Evolutionary conservation across 176 grass and related monocot genomes (phyloP).

Genomic region (bread wheat (Triticum aestivum)): IWGSC_CS_RefSeq_v2.1 NC_057796.1:479065137-479065636

Average conservation of each 20-base stretch:
- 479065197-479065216: background rate
- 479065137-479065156: background rate
- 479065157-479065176: background rate
- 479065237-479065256: background rate
- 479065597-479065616: conserved; percentile 17
- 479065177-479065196: background rate
- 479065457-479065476: conserved; percentile 24
- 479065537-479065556: conserved; percentile 65
- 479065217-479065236: too few species aligned
- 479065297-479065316: conserved; percentile 4
- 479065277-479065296: conserved; percentile 15
- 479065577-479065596: conserved; percentile 35
- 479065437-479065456: conserved; percentile 44
- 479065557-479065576: conserved; percentile 38
- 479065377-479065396: conserved; percentile 44
- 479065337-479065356: conserved; percentile 57
- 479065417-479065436: conserved; percentile 4
- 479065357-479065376: conserved; percentile 43
- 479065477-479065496: conserved; percentile 43
- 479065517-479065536: conserved; percentile 43
- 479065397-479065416: conserved; percentile 27
- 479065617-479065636: background rate
- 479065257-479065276: background rate
- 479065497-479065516: conserved; percentile 42
- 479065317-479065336: conserved; percentile 8